Percentiles rank a stretch among this genome's conserved stretches.
Conservation (phyloP, 495 filamentous ascomycete genomes). For the Jackrogersella minutella region DNA sequence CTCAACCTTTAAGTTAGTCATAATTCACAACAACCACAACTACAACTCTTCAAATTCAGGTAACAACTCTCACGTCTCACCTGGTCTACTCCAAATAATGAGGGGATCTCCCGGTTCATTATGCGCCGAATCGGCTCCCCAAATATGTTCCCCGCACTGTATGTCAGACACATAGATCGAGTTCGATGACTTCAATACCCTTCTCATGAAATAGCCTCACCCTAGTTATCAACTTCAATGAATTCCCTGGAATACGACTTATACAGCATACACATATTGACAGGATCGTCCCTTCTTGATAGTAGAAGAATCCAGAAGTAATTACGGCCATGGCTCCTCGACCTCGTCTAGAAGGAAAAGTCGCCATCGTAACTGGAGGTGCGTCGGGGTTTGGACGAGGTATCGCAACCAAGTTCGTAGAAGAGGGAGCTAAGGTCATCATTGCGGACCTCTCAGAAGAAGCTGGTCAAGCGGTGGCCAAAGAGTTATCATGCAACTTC, state of each 20-base stretch:
- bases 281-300: no score
- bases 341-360: conserved; percentile 56
- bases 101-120: conserved; percentile 22
- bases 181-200: not conserved
- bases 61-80: not conserved
- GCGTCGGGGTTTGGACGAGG: conserved; percentile 68
- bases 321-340: conserved; percentile 32
- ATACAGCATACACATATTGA: no score
- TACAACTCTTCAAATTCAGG: not conserved
- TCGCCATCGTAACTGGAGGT: conserved; percentile 61
- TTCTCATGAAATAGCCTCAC: not conserved
- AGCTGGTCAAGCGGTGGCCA: conserved; percentile 54
- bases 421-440: conserved; percentile 66
- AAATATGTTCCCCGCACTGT: conserved; percentile 35
- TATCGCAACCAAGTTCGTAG: conserved; percentile 63
- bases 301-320: no score
- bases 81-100: not conserved
- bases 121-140: conserved; percentile 23
- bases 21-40: not conserved
- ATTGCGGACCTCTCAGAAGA: conserved; percentile 66
- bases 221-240: not conserved
- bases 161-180: no score
- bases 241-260: not conserved
- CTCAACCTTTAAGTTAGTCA: no score
- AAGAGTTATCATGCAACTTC: conserved; percentile 52